Base-by-base conservation (phyloP, 2,329 filamentous ascomycete species). In the Cordyceps fumosorosea region DNA sequence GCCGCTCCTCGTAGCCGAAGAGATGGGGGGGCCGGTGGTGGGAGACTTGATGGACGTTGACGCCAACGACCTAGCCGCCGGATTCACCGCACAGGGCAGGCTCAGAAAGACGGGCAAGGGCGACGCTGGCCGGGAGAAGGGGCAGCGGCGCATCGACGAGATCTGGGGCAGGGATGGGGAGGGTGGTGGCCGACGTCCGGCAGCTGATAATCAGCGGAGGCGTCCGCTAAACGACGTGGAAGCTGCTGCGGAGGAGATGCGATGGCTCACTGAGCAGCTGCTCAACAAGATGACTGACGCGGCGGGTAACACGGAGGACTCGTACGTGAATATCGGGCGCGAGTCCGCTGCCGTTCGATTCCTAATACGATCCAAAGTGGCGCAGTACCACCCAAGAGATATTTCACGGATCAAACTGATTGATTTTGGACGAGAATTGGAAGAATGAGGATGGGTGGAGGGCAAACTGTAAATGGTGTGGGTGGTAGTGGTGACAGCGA, bases 21-120 rank as follows among this genome's bases (percentile, higher is more conserved):
- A 92, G 69, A 80, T 93, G 1, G 91, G 91, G 8, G 91, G 91
- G 0, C 91, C 91, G 0, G 88, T 92, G 12, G 90, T 93, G 0
- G 90, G 91, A 3, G 88, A 91, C 66, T 79, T 88, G 67, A 80
- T 89, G 69, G 85, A 89, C 72, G 69, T 89, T 24, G 75, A 86
- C 78, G 67, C 82, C 10, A 82, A 88, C 51, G 83, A 82, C 65
- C 74, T 88, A 6, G 81, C 79, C 5, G 81, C 80, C 10, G 85
- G 84, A 1, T 88, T 88, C 71, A 87, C 79, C 66, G 74, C 82
- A 0, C 81, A 85, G 63, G 85, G 84, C 14, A 84, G 82, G 64
- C 75, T 76, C 22, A 84, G 81, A 67, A 83, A 80, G 67, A 62
- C 73, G 16, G 67, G 65, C 7, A 63, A 58, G 20, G 61, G 65